Percentiles rank a stretch among this genome's conserved stretches.
Conservation (phyloP, 345 rosid species). For the Turnera subulata region DNA sequence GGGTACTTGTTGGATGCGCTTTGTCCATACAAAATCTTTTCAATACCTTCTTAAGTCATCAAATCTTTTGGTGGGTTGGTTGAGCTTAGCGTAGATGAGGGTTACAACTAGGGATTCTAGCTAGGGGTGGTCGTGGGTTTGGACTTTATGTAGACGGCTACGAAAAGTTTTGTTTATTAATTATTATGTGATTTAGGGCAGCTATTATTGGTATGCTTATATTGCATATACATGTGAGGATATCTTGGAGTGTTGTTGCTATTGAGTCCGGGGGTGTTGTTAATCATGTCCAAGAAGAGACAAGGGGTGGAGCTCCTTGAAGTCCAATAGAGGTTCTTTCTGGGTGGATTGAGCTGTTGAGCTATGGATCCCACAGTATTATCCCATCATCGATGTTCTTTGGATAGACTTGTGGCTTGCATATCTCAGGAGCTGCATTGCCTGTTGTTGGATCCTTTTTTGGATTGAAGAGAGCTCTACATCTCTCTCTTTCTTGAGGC, state of each 20-base stretch:
- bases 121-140: too few relatives aligned
- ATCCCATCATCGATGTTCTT: not conserved
- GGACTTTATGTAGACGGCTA: not conserved
- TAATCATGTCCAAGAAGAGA: too few relatives aligned
- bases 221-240: too few relatives aligned
- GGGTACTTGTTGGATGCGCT: too few relatives aligned
- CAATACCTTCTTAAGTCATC: not conserved
- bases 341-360: constrained; percentile 70
- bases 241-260: too few relatives aligned
- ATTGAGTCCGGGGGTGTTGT: too few relatives aligned
- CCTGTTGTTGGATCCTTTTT: constrained; percentile 48
- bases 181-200: not conserved
- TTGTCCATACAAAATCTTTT: too few relatives aligned
- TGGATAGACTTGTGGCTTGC: constrained; percentile 79
- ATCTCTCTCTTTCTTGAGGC: not conserved
- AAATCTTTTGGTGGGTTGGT: not conserved
- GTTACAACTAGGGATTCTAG: constrained; percentile 1
- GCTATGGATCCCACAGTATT: constrained; percentile 85
- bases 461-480: constrained; percentile 99
- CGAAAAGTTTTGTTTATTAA: not conserved
- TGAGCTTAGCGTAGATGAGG: not conserved
- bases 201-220: not conserved
- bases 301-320: constrained; percentile 75
- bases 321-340: constrained; percentile 74
- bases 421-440: constrained; percentile 76